These are phyloP conservation scores for Neofusicoccum parvum DNA, from an alignment of 2,329 filamentous ascomycete species.

Conservation along the genomic window DNA sequence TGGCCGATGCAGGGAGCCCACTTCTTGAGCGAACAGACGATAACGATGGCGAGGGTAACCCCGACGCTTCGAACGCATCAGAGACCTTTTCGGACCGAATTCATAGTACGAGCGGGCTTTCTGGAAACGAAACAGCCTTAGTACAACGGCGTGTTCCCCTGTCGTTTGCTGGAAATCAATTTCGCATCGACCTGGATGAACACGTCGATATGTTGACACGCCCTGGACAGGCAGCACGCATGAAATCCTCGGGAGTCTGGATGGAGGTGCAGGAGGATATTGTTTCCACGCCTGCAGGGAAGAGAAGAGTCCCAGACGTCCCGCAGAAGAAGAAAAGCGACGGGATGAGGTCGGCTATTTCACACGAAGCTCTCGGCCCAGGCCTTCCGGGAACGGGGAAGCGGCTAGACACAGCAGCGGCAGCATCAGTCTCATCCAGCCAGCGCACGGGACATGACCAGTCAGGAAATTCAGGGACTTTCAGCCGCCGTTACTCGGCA, in stretches of 20 bases:
- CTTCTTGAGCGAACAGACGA: background rate
- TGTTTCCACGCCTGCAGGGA: background rate
- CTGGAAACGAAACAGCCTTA: background rate
- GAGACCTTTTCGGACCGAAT: constrained; percentile 1
- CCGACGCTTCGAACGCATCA: background rate
- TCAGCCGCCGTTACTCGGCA: background rate
- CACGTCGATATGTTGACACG: background rate
- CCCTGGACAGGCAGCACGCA: constrained; percentile 17
- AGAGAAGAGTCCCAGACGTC: background rate
- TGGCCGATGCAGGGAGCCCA: constrained; percentile 1
- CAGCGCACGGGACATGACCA: background rate
- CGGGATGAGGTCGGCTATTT: background rate
- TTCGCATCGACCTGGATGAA: background rate
- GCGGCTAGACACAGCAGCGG: background rate
- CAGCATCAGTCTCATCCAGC: background rate
- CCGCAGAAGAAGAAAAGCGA: background rate
- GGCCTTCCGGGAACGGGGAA: background rate
- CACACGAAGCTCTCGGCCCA: background rate
- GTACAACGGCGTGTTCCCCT: background rate
- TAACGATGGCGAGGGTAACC: constrained; percentile 3
- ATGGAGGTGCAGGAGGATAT: constrained; percentile 22
- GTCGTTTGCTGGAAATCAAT: background rate
- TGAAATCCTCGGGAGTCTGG: constrained; percentile 15
- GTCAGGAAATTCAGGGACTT: background rate
- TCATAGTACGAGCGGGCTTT: background rate